Base-by-base conservation (phyloP, 441 rosid species). In the Erodium trifolium region DNA sequence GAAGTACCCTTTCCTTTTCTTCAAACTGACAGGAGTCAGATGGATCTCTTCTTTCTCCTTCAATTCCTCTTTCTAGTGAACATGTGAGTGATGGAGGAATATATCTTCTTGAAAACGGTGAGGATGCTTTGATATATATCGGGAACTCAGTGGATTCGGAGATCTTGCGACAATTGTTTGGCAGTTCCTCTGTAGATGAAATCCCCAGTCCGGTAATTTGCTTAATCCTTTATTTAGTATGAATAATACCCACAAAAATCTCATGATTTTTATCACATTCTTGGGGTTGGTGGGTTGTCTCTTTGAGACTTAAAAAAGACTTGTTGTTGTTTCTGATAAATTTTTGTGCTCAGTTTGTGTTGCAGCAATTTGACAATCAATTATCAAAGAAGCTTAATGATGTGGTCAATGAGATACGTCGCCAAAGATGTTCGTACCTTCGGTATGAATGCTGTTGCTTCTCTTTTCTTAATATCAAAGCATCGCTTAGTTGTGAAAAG, bases 91-190 rank as follows among this genome's bases (percentile, higher is more conserved):
- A 92, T 63, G 93, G 84, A 53, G 99, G 98, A 79, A 85, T 92
- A 43, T 95, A 92, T 86, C 88, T 95, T 81, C 97, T 95, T 71
- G 99, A 95, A 80, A 92, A 92, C 68, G 99, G 99, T 68, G 90
- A 84, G 45, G 96, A 92, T 80, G 90, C 87, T 77, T 76, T 88
- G 70, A 80, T 92, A 70, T 92, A 88, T 79, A 70, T 89, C 27
- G 96, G 98, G 68, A 84, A 74, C 73, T 82, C 89, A 0, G 97
- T 84, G 19, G 76, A 83, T 73, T 72, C 97, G 53, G 82, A 72
- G 63, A 82, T 86, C 66, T 76, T 95, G 83, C 84, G 68, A 69
- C 84, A 86, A 75, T 81, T 92, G 53, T 87, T 92, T 73, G 89
- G 77, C 73, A 73, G 78, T 70, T 74, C 88, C 68, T 78, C 91